These are phyloP conservation scores for Solanum aculeatissimum DNA, from an alignment of 305 asterid species.

Conservation along the genomic window DNA sequence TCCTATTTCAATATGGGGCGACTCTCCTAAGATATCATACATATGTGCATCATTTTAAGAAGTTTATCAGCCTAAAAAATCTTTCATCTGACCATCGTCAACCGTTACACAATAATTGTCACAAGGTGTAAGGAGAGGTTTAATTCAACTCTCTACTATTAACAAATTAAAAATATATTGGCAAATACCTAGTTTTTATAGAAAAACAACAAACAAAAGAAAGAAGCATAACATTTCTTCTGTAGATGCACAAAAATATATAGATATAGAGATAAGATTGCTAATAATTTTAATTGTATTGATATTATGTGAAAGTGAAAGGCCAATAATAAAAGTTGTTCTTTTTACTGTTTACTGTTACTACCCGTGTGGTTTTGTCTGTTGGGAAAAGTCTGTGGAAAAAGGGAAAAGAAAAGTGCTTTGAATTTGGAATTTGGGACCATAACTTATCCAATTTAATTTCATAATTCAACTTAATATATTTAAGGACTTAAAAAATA, in stretches of 20 bases:
- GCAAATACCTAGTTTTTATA: too few species aligned
- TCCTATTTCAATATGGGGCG: background rate
- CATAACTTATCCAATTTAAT: background rate
- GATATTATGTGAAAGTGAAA: background rate
- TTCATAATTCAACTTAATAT: background rate
- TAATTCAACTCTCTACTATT: background rate
- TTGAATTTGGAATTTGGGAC: background rate
- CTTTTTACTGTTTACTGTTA: background rate
- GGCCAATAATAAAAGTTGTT: background rate
- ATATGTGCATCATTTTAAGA: background rate
- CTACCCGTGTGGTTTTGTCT: background rate
- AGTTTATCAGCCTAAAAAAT: background rate
- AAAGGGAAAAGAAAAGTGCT: background rate
- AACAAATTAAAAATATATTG: too few species aligned
- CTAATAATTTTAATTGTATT: background rate
- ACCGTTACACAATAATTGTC: background rate
- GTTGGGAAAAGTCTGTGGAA: background rate
- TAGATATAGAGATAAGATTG: background rate
- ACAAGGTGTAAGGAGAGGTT: background rate
- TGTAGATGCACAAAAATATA: background rate
- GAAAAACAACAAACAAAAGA: too few species aligned
- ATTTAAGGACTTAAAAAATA: background rate
- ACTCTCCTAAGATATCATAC: background rate
- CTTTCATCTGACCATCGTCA: too few species aligned
- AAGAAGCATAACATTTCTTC: background rate